These are phyloP conservation scores for Lipomyces yamadae DNA, from an alignment of 805 yeast genomes.

Conservation along the genomic window DNA sequence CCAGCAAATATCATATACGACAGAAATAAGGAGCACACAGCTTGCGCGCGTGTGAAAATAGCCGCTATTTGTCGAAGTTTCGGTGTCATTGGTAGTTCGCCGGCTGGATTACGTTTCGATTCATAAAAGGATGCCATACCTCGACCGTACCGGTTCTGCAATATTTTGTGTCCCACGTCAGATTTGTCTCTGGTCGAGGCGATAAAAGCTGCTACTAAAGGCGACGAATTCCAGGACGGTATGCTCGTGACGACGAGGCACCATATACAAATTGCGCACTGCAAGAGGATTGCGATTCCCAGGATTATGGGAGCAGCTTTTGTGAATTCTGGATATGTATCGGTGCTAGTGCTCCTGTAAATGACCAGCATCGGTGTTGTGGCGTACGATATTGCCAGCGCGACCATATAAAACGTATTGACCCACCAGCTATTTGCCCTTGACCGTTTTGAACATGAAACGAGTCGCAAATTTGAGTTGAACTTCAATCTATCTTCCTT, in stretches of 20 bases:
- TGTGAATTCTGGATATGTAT: background rate
- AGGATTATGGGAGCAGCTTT: background rate
- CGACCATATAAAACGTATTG: slow-evolving; percentile 1
- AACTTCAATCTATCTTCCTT: background rate
- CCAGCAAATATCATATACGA: background rate
- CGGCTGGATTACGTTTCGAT: background rate
- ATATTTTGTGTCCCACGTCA: background rate
- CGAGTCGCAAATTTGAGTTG: slow-evolving; percentile 11
- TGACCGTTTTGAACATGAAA: slow-evolving; percentile 2
- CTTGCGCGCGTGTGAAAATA: background rate
- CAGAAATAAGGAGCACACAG: background rate
- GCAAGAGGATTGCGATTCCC: background rate
- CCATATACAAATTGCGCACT: background rate
- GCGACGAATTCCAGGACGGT: background rate
- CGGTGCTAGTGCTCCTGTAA: background rate
- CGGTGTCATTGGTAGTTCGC: background rate
- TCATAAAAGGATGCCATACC: background rate
- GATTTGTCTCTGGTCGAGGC: background rate
- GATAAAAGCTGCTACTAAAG: background rate
- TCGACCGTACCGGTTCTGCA: background rate
- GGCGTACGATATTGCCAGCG: slow-evolving; percentile 12
- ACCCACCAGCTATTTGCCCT: slow-evolving; percentile 1
- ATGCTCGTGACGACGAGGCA: background rate
- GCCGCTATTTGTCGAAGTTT: background rate
- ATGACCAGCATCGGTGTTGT: slow-evolving; percentile 3